Evolutionary conservation across 2,329 filamentous ascomycete species (phyloP).

Genomic region (Nemania diffusa): DNA sequence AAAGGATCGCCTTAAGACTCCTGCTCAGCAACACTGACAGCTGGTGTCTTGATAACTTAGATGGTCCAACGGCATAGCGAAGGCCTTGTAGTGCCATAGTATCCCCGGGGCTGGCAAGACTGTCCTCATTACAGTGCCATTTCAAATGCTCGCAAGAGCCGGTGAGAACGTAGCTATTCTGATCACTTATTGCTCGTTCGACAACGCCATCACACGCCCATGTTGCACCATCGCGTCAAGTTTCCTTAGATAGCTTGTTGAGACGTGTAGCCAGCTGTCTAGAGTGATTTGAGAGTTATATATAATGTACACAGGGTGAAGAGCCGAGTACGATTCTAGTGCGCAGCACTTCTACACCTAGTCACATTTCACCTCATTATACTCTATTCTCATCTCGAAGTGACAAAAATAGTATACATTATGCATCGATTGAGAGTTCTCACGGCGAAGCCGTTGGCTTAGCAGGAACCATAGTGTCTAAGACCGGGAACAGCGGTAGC

Average conservation of each 20-base stretch:
- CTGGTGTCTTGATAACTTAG: conserved; percentile 17
- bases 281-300: conserved; percentile 1
- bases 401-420: neutral
- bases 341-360: no score
- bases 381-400: neutral
- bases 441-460: neutral
- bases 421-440: neutral
- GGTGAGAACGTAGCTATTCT: conserved; percentile 5
- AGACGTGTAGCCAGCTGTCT: conserved; percentile 1
- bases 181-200: conserved; percentile 20
- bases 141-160: conserved; percentile 3
- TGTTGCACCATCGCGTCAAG: conserved; percentile 5
- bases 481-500: neutral
- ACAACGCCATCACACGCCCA: conserved; percentile 8
- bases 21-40: conserved; percentile 2
- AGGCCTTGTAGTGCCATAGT: conserved; percentile 11
- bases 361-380: no score
- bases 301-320: neutral
- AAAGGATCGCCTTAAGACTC: neutral
- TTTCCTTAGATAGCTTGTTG: conserved; percentile 10
- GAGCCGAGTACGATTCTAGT: no score
- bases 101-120: conserved; percentile 24
- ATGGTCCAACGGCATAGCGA: conserved; percentile 1
- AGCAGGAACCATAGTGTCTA: neutral
- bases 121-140: conserved; percentile 5